Conservation (phyloP, 805 yeast species). For the Lipomyces sp. region DNA sequence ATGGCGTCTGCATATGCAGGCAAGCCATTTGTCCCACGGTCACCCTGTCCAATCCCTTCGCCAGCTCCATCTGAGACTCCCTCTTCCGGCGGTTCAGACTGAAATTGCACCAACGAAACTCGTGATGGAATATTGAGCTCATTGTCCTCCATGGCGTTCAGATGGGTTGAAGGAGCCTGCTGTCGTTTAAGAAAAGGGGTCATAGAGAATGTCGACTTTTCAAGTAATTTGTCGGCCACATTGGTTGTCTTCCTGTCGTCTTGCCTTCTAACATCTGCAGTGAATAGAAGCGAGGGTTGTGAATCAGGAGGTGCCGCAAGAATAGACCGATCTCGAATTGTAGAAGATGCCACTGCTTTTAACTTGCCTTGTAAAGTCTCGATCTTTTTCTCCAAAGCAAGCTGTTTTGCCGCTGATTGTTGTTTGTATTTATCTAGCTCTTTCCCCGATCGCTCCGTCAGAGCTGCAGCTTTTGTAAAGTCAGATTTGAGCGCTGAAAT, state of each 20-base stretch:
- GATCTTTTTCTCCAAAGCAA: conserved; percentile 14
- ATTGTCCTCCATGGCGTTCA: conserved; percentile 17
- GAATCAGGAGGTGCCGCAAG: conserved; percentile 1
- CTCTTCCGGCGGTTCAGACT: not conserved
- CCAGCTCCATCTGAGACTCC: not conserved
- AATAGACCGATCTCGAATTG: not conserved
- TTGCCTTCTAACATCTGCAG: conserved; percentile 11
- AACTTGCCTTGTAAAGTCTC: conserved; percentile 13
- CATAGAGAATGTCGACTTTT: conserved; percentile 23
- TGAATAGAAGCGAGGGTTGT: conserved; percentile 10
- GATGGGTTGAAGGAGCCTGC: conserved; percentile 4
- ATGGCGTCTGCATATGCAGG: too few relatives aligned
- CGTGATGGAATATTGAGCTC: not conserved
- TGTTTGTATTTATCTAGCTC: conserved; percentile 12
- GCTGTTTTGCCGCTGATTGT: conserved; percentile 10
- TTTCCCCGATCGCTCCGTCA: conserved; percentile 12
- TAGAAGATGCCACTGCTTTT: conserved; percentile 1
- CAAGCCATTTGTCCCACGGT: too few relatives aligned
- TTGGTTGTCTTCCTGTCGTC: not conserved
- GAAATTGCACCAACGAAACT: not conserved
- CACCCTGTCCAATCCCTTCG: too few relatives aligned
- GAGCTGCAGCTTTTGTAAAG: conserved; percentile 9
- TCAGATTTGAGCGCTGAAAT: conserved; percentile 6
- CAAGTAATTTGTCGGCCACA: conserved; percentile 9
- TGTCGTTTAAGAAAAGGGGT: conserved; percentile 22